Conservation (phyloP, 2,329 filamentous ascomycete species). For the Neurospora crassa region DNA sequence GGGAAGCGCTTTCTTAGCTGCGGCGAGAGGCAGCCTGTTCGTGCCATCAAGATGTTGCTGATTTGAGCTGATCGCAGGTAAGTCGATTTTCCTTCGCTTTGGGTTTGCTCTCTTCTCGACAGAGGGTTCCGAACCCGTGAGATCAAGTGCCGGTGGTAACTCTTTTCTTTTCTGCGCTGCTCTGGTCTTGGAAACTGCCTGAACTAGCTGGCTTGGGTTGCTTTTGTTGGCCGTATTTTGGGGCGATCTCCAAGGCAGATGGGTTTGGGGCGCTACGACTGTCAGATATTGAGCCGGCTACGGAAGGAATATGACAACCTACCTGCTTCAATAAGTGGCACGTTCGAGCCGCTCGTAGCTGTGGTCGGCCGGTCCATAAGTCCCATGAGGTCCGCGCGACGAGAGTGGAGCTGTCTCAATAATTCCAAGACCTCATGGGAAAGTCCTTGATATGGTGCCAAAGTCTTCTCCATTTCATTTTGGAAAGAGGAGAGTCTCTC, state of each 20-base stretch:
- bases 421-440: conserved; percentile 1
- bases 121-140: neutral
- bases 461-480: neutral
- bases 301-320: neutral
- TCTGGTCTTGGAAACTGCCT: neutral
- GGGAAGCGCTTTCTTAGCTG: neutral
- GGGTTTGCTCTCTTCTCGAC: neutral
- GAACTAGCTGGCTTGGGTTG: neutral
- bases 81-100: neutral
- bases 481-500: conserved; percentile 11
- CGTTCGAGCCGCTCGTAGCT: neutral
- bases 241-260: neutral
- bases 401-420: neutral
- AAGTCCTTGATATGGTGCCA: neutral
- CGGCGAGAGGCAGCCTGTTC: conserved; percentile 1
- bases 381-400: neutral
- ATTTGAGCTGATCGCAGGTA: neutral
- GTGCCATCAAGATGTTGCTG: neutral
- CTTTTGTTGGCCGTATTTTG: neutral
- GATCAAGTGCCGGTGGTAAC: neutral
- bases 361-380: neutral
- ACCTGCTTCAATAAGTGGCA: neutral
- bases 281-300: neutral
- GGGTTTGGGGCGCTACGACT: neutral
- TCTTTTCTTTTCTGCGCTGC: neutral